A percentile compares a stretch with the other conserved stretches of the same genome.
These are phyloP conservation scores for Teratosphaeriaceae sp. DNA, from an alignment of 2,329 filamentous ascomycete genomes.

Conservation along the genomic window DNA sequence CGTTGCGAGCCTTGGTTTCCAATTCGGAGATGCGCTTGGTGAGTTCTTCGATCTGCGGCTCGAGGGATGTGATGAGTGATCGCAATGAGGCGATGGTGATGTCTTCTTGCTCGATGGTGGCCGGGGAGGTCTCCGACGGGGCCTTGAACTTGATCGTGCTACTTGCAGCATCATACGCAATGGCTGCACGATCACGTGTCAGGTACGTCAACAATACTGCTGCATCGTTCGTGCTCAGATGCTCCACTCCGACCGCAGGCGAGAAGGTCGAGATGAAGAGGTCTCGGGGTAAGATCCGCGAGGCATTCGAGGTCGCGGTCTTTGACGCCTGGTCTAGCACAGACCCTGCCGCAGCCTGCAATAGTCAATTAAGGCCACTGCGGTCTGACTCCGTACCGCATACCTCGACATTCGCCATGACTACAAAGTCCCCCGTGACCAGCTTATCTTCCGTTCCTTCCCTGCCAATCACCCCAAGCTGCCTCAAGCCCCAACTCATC, in stretches of 20 bases:
- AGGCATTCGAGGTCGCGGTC: conserved; percentile 27
- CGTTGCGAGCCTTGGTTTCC: conserved; percentile 56
- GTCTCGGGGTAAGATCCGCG: conserved; percentile 26
- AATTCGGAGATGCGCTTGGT: conserved; percentile 46
- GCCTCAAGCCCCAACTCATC: conserved; percentile 67
- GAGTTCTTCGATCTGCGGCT: conserved; percentile 59
- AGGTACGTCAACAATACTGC: conserved; percentile 40
- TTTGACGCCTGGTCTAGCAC: conserved; percentile 29
- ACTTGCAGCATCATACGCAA: conserved; percentile 21
- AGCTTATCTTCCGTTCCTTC: conserved; percentile 47
- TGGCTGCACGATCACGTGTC: conserved; percentile 45
- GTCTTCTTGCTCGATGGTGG: conserved; percentile 68
- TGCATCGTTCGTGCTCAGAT: conserved; percentile 38
- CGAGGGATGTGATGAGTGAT: conserved; percentile 62
- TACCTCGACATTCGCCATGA: conserved; percentile 58
- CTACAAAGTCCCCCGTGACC: conserved; percentile 57
- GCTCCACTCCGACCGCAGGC: conserved; percentile 16
- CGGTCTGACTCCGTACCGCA: too few relatives aligned
- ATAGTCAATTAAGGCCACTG: too few relatives aligned
- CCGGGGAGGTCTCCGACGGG: conserved; percentile 36
- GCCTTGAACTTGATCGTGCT: conserved; percentile 68
- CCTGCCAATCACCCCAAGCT: conserved; percentile 43
- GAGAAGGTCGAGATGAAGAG: conserved; percentile 25
- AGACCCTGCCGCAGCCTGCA: conserved; percentile 36
- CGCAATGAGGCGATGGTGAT: conserved; percentile 73